Evolutionary conservation across 179 eudicot genomes (phyloP), one percentile per base, ranked within the genome.

Genomic region (Dionaea muscipula): DNA sequence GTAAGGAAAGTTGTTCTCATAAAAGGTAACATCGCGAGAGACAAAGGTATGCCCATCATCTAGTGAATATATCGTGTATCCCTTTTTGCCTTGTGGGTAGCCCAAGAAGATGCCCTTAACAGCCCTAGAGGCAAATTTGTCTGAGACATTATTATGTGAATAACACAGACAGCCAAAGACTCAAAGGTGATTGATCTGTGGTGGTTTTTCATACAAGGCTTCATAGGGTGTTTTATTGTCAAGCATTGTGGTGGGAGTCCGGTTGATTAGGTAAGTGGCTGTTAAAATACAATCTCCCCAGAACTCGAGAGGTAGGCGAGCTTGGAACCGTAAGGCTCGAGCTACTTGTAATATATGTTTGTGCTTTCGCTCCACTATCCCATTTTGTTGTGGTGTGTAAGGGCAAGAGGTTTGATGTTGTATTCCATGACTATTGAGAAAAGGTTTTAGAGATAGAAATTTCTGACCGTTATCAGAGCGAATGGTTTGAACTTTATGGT

Each of bases 131-230:
- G 7, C 45, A 35, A 53, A 36, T 13, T 53, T 36, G 35, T 53
- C 56, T 3, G 0, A 33, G 1, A 22, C 10, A 36, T 31, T 0
- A 33, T 14, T 9, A 10, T 21, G 12, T 3, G 45, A 25, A 53
- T 4, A 53, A n/a, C 57, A 53, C 8, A 53, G 10, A 36, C 46
- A 53, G 3, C 44, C 26, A 53, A 53, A 53, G 1, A 36, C 45
- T 1, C 26, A 15, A 7, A 49, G 33, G 7, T 26, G 27, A 23
- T n/a, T n/a, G n/a, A n/a, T n/a, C n/a, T n/a, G n/a, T n/a, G n/a
- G n/a, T n/a, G n/a, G n/a, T n/a, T n/a, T n/a, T n/a, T 10, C 36
- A 31, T 31, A 10, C 36, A 31, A 31, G 10, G 36, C 36, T 7
- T 43, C 47, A 43, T n/a, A n/a, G 20, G 47, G 3, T 1, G 3